Percentiles rank a stretch among this genome's conserved stretches.
These are phyloP conservation scores for Fragaria vesca DNA, from an alignment of 306 rosid genomes.

Conservation along the genomic window DNA sequence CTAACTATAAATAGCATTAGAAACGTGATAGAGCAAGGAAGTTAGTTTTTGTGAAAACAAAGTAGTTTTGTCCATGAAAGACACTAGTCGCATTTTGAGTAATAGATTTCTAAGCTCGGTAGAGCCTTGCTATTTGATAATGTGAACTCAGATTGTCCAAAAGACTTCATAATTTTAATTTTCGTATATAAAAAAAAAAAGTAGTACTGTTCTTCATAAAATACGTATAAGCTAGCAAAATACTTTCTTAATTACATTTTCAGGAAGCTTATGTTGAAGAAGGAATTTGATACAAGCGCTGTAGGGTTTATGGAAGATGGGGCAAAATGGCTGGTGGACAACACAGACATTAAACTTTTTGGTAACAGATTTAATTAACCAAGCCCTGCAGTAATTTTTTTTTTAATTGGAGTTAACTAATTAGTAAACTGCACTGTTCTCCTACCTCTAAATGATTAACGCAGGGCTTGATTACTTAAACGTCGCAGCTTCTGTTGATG, in stretches of 20 bases:
- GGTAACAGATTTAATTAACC: slow-evolving; percentile 37
- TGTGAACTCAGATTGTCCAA: too few relatives aligned
- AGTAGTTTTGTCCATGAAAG: too few relatives aligned
- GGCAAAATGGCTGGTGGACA: slow-evolving; percentile 86
- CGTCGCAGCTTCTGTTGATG: slow-evolving; percentile 44
- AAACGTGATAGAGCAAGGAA: too few relatives aligned
- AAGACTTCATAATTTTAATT: too few relatives aligned
- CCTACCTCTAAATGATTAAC: not conserved
- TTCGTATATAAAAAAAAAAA: too few relatives aligned
- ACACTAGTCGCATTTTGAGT: too few relatives aligned
- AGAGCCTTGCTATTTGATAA: too few relatives aligned
- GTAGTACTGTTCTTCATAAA: not conserved
- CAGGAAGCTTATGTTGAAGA: slow-evolving; percentile 69
- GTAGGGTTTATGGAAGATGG: slow-evolving; percentile 75
- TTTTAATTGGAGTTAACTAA: not conserved
- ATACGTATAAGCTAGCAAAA: not conserved
- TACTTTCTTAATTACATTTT: slow-evolving; percentile 7
- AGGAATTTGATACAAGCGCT: slow-evolving; percentile 56
- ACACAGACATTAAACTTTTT: slow-evolving; percentile 86
- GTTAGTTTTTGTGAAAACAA: too few relatives aligned
- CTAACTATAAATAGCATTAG: too few relatives aligned
- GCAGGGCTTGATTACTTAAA: slow-evolving; percentile 51
- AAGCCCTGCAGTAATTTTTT: not conserved
- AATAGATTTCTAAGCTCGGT: too few relatives aligned
- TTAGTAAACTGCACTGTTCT: not conserved